Conservation (phyloP, 139 green algal species). For the Pleodorina starrii region DNA sequence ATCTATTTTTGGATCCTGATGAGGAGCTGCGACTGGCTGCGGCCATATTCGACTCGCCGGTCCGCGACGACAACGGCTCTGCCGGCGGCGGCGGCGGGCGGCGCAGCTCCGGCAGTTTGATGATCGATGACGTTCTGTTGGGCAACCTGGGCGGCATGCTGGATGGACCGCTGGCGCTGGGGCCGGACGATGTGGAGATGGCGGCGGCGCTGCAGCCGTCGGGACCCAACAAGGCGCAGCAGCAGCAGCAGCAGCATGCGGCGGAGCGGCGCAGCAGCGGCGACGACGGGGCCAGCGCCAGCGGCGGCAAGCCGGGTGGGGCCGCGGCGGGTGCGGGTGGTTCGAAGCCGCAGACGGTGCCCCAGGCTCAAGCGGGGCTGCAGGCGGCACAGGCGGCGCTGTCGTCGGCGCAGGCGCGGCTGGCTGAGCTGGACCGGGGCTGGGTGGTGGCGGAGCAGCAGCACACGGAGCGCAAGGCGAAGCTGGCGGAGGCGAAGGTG, state of each 20-base stretch:
- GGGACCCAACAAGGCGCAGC: neutral
- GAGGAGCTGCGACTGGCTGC: slow-evolving; percentile 44
- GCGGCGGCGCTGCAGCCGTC: neutral
- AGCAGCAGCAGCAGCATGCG: neutral
- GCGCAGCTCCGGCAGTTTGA: slow-evolving; percentile 1
- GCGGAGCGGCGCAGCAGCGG: neutral
- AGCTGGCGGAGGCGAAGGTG: slow-evolving; percentile 23
- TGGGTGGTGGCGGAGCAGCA: neutral
- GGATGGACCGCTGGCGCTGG: slow-evolving; percentile 15
- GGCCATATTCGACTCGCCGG: slow-evolving; percentile 14
- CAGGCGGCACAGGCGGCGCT: neutral
- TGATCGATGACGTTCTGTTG: slow-evolving; percentile 21
- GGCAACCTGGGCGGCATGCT: neutral
- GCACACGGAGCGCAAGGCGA: neutral
- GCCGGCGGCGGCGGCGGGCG: neutral
- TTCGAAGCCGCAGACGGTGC: neutral
- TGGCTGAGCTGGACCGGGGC: slow-evolving; percentile 29
- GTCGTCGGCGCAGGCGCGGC: slow-evolving; percentile 27
- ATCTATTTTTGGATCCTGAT: slow-evolving; percentile 27
- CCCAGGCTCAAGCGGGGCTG: neutral
- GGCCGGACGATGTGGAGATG: neutral
- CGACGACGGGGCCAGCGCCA: slow-evolving; percentile 2
- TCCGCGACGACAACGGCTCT: neutral
- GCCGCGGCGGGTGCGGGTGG: neutral
- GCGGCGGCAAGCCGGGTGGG: neutral